Evolutionary conservation across 257 asterid species (phyloP).

Genomic region (Solanum appendiculatum): DNA sequence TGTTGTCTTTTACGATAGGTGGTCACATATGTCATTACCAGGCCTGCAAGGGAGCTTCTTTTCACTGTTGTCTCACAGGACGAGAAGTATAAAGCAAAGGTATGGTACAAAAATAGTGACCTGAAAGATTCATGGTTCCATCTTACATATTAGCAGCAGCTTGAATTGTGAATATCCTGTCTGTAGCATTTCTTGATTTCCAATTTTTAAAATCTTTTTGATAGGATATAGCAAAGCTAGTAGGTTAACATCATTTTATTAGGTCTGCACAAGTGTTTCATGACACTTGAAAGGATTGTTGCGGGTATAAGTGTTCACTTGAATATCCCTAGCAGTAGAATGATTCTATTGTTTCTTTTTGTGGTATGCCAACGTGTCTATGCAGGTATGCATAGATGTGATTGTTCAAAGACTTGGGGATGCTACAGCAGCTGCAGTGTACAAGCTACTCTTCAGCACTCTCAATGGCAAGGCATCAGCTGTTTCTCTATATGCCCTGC

Average conservation of each 20-base stretch:
- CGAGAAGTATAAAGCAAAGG: conserved; percentile 99
- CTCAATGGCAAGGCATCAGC: conserved; percentile 49
- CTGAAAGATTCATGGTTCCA: neutral
- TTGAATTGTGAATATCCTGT: neutral
- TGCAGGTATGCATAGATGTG: conserved; percentile 91
- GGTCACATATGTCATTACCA: conserved; percentile 69
- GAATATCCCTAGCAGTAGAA: neutral
- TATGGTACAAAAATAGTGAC: conserved; percentile 4
- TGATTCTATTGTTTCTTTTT: neutral
- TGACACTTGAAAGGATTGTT: neutral
- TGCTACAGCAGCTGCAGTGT: conserved; percentile 95
- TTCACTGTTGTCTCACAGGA: conserved; percentile 90
- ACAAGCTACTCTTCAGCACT: conserved; percentile 63
- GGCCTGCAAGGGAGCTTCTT: conserved; percentile 96
- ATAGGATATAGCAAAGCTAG: neutral
- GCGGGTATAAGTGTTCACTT: neutral
- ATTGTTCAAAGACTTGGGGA: conserved; percentile 95
- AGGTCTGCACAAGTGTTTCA: neutral
- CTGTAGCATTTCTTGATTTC: neutral
- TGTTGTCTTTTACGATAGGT: conserved; percentile 35
- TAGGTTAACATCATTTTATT: neutral
- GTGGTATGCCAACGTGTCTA: neutral
- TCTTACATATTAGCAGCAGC: neutral
- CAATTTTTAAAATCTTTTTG: neutral
- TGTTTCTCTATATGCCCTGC: conserved; percentile 62